phyloP scores from a whole-genome alignment of 306 rosid species.

The Cotoneaster glaucophyllus region DNA sequence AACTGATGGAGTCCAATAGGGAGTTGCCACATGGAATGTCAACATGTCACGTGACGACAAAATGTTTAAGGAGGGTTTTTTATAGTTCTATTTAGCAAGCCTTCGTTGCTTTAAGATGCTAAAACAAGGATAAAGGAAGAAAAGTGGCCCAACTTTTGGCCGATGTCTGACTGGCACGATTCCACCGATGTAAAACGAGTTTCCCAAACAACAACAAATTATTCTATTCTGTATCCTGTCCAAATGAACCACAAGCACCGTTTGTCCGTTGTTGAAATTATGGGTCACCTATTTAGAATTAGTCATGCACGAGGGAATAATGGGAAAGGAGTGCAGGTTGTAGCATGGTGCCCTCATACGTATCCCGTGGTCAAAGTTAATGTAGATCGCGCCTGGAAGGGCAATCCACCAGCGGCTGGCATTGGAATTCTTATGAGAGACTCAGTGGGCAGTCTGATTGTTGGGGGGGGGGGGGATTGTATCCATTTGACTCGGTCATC shows the following conservation, averaged over 20 bases:
- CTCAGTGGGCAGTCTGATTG: neutral
- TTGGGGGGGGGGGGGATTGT: no score
- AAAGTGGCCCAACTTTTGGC: no score
- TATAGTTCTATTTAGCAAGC: neutral
- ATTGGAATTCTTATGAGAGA: neutral
- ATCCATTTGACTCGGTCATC: neutral
- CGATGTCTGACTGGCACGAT: no score
- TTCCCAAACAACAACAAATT: no score
- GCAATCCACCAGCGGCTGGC: neutral
- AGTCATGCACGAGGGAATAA: neutral
- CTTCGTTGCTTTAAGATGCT: neutral
- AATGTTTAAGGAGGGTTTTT: neutral
- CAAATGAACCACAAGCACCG: no score
- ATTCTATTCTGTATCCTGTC: neutral
- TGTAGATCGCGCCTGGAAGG: neutral
- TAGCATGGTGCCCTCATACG: neutral
- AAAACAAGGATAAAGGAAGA: no score
- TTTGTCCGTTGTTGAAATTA: neutral
- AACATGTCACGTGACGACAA: conserved; percentile 23
- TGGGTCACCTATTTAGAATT: neutral
- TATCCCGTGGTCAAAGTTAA: neutral
- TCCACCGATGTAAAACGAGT: no score
- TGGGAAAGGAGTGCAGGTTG: neutral
- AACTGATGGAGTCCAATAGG: neutral
- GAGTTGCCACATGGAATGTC: conserved; percentile 10